Evolutionary conservation across 345 rosid genomes (phyloP), one percentile per base, ranked within the genome.

Genomic region (Sonneratia alba): DNA sequence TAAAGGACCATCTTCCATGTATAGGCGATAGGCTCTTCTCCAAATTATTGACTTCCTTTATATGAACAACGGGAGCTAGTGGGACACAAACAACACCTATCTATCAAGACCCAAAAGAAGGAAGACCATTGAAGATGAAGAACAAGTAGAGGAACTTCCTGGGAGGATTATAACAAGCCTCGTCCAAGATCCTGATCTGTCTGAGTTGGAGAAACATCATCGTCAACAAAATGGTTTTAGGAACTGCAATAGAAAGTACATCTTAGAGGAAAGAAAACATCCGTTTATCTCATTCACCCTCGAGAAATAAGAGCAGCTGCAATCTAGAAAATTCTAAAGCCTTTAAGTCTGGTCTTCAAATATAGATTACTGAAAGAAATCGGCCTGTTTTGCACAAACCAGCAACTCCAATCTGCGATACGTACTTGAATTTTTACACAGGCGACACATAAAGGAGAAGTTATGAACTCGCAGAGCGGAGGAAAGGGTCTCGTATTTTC

Each of bases 171-270:
- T 71, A 73, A 70, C 75, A 69, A 84, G 83, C 80, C 63, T 81
- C 66, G 72, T 87, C 85, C 75, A 72, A 70, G 78, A 73, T 67
- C 81, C 81, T 81, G 74, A 80, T 84, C 83, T 79, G 87, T 82
- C 90, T 82, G 75, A 74, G 80, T 82, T 76, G 86, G 86, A 80
- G 86, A 84, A 88, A 88, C 90, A 88, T 92, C 81, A 79, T 87
- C 85, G 67, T 70, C 79, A 78, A 82, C 81, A 80, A 85, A 82
- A 77, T 68, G 70, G 79, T 83, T 27, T 75, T 77, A 80, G 79
- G 84, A 87, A 81, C 88, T 83, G 81, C 83, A 81, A 85, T 82
- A 85, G 82, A 74, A 85, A 83, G 78, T 86, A 80, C 86, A 85
- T 88, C 85, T 85, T 86, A 86, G 91, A 80, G 82, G 80, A 78